Evolutionary conservation across 75 land plant species (phyloP).

Genomic region (Cryptomeria japonica): DNA sequence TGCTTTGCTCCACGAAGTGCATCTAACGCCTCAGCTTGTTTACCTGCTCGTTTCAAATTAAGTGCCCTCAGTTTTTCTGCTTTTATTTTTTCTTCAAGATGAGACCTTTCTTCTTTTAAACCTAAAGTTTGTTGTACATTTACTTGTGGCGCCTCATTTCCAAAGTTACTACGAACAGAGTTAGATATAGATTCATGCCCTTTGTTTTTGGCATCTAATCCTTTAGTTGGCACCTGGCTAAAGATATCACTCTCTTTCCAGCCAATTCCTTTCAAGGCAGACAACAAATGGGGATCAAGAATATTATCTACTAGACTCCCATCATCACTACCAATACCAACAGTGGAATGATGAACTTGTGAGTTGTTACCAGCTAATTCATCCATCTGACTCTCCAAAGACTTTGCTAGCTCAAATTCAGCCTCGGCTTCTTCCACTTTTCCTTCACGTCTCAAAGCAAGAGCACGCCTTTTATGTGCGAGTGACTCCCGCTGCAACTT

Average conservation of each 20-base stretch:
- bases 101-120: slow-evolving; percentile 36
- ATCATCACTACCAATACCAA: slow-evolving; percentile 33
- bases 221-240: slow-evolving; percentile 2
- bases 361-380: slow-evolving; percentile 39
- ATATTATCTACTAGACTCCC: slow-evolving; percentile 60
- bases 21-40: slow-evolving; percentile 85
- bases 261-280: slow-evolving; percentile 86
- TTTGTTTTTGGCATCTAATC: slow-evolving; percentile 12
- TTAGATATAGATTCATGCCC: not conserved
- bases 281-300: slow-evolving; percentile 86
- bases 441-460: slow-evolving; percentile 85
- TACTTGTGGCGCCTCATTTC: slow-evolving; percentile 13
- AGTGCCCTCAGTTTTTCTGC: slow-evolving; percentile 78
- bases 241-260: slow-evolving; percentile 36
- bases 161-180: slow-evolving; percentile 1
- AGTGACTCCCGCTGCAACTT: slow-evolving; percentile 91
- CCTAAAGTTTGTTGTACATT: slow-evolving; percentile 3
- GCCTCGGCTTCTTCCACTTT: slow-evolving; percentile 74
- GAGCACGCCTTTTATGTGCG: slow-evolving; percentile 83
- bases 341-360: slow-evolving; percentile 15
- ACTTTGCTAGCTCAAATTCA: slow-evolving; percentile 80
- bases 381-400: slow-evolving; percentile 83
- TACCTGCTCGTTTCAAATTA: slow-evolving; percentile 78
- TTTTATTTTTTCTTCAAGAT: slow-evolving; percentile 70
- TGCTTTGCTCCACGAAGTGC: slow-evolving; percentile 77